Evolutionary conservation across 768 basidiomycete species (phyloP).

Genomic region (Lyophyllum decastes): DNA sequence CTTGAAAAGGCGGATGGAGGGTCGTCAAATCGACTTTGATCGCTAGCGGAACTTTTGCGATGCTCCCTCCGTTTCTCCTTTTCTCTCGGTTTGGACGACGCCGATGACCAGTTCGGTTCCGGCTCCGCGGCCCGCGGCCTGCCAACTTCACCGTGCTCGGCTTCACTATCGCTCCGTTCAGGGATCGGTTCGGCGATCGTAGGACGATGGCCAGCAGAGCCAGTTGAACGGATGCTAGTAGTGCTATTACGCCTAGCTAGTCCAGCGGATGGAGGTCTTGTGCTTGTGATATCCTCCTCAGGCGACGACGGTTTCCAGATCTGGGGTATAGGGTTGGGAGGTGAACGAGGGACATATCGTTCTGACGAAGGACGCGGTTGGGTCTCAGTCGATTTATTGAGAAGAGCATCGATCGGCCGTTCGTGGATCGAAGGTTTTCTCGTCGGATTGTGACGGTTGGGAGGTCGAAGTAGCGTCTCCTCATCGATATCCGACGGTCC

Average conservation of each 20-base stretch:
- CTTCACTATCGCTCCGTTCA: slow-evolving; percentile 31
- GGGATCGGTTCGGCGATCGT: slow-evolving; percentile 40
- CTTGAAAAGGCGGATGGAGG: slow-evolving; percentile 1
- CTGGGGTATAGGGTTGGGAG: slow-evolving; percentile 39
- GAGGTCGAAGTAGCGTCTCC: slow-evolving; percentile 20
- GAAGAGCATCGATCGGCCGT: slow-evolving; percentile 4
- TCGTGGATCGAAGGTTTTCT: slow-evolving; percentile 19
- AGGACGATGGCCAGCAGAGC: slow-evolving; percentile 41
- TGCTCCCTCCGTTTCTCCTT: slow-evolving; percentile 21
- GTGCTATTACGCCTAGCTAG: slow-evolving; percentile 49
- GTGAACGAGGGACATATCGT: slow-evolving; percentile 30
- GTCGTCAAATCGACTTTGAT: slow-evolving; percentile 15
- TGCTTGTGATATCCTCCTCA: slow-evolving; percentile 42
- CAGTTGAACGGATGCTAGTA: slow-evolving; percentile 49
- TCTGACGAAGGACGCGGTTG: slow-evolving; percentile 22
- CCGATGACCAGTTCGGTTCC: slow-evolving; percentile 10
- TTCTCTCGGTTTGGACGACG: slow-evolving; percentile 14
- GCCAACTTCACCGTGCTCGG: slow-evolving; percentile 8
- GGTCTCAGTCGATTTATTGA: slow-evolving; percentile 13
- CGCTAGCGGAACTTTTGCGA: slow-evolving; percentile 21
- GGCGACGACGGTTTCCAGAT: slow-evolving; percentile 52
- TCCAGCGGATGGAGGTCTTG: slow-evolving; percentile 37
- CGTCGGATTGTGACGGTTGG: slow-evolving; percentile 13
- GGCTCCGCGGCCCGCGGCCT: slow-evolving; percentile 1
- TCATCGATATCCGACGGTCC: slow-evolving; percentile 21